phyloP scores from a whole-genome alignment of 371 early-diverging fungal genomes.

The Gilbertella persicaria region DNA sequence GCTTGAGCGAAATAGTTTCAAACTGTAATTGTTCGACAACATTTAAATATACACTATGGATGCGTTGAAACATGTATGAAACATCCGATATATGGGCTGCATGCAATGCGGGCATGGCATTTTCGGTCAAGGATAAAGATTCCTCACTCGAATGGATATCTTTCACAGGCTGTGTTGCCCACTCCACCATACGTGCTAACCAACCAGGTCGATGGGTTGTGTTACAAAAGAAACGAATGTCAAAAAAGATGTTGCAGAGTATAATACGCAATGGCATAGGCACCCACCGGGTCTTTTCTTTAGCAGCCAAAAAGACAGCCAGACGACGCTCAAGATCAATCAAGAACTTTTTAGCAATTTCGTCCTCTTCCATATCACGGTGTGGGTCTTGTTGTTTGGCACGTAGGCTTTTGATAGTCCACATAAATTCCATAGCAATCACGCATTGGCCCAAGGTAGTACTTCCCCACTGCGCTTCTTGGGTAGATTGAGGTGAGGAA shows the following conservation, averaged over 20 bases:
- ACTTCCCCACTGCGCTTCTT: slow-evolving; percentile 52
- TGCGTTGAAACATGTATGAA: slow-evolving; percentile 39
- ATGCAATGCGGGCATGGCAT: slow-evolving; percentile 7
- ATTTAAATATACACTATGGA: slow-evolving; percentile 38
- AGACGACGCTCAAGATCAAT: slow-evolving; percentile 64
- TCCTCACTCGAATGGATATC: slow-evolving; percentile 1
- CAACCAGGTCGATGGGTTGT: slow-evolving; percentile 66
- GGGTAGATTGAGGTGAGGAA: background rate
- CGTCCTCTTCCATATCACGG: slow-evolving; percentile 55
- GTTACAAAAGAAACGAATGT: slow-evolving; percentile 65
- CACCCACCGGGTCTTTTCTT: slow-evolving; percentile 54
- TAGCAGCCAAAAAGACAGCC: slow-evolving; percentile 57
- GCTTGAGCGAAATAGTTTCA: slow-evolving; percentile 10
- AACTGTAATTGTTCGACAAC: slow-evolving; percentile 26
- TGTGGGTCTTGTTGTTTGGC: slow-evolving; percentile 27
- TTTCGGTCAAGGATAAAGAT: background rate
- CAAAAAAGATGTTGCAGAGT: slow-evolving; percentile 55
- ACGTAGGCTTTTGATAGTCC: slow-evolving; percentile 54
- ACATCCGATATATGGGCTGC: slow-evolving; percentile 33
- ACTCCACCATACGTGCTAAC: slow-evolving; percentile 58
- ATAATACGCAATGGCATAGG: slow-evolving; percentile 61
- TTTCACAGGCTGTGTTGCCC: slow-evolving; percentile 46
- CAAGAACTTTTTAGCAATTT: slow-evolving; percentile 64
- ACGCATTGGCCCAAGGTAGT: slow-evolving; percentile 66
- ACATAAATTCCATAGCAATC: slow-evolving; percentile 59